Evolutionary conservation across 2,329 filamentous ascomycete genomes (phyloP).

Genomic region (Paracoccidioides lutzii): DNA sequence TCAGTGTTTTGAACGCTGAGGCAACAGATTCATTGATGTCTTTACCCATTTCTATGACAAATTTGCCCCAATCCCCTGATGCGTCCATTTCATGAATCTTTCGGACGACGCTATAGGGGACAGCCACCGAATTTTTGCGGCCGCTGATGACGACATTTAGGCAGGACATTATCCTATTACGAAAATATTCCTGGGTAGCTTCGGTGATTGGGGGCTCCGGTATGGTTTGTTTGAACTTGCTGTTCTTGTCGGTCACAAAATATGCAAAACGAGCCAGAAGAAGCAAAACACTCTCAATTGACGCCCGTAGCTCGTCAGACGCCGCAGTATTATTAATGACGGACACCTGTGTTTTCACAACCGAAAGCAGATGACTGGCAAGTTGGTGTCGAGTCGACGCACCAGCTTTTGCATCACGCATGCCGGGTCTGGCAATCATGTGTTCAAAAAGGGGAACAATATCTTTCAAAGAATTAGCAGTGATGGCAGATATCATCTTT

Average conservation of each 20-base stretch:
- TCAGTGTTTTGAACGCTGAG: constrained; percentile 30
- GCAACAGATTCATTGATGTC: constrained; percentile 31
- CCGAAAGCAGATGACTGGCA: constrained; percentile 41
- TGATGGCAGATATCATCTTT: constrained; percentile 51
- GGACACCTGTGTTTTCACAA: constrained; percentile 32
- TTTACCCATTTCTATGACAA: constrained; percentile 38
- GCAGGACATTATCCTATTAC: constrained; percentile 43
- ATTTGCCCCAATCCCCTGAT: constrained; percentile 25
- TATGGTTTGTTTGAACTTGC: constrained; percentile 10
- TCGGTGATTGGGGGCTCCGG: constrained; percentile 36
- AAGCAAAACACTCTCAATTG: constrained; percentile 34
- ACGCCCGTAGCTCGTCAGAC: constrained; percentile 26
- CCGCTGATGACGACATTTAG: constrained; percentile 39
- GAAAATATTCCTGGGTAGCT: constrained; percentile 39
- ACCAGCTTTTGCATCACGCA: constrained; percentile 33
- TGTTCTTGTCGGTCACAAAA: constrained; percentile 28
- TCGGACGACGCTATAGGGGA: constrained; percentile 30
- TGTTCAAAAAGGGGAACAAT: constrained; percentile 42
- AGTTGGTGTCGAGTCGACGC: constrained; percentile 37
- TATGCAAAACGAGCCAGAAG: constrained; percentile 39
- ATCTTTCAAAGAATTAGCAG: constrained; percentile 36
- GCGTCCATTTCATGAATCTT: constrained; percentile 28
- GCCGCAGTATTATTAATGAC: constrained; percentile 15
- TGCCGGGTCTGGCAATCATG: constrained; percentile 35
- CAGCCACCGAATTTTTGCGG: constrained; percentile 22